Conservation (phyloP, 1,284 basidiomycete genomes). For the Heliocybe sulcata region DNA sequence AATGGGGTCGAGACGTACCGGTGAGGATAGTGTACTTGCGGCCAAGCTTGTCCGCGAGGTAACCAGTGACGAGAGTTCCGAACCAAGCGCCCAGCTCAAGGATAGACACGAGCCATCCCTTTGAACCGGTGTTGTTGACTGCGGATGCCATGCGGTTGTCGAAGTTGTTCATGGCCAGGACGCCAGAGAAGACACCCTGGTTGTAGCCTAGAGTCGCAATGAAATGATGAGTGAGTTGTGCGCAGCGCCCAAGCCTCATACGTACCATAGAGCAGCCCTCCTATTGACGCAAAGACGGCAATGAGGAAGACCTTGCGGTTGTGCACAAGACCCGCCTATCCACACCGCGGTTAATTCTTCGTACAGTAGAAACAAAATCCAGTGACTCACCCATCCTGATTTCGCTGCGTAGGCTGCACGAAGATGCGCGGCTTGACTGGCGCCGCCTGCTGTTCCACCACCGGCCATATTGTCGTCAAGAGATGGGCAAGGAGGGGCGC, state of each 20-base stretch:
- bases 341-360: not conserved
- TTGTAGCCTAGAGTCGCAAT: constrained; percentile 7
- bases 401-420: constrained; percentile 50
- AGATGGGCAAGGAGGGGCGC: not conserved
- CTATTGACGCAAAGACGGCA: constrained; percentile 65
- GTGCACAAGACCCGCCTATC: constrained; percentile 51
- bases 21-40: constrained; percentile 65
- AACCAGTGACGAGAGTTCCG: constrained; percentile 62
- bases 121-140: constrained; percentile 39
- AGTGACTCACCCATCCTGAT: constrained; percentile 56
- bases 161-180: constrained; percentile 56
- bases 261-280: constrained; percentile 58
- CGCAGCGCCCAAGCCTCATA: too few species aligned
- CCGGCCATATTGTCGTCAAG: constrained; percentile 33
- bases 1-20: constrained; percentile 33
- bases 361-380: not conserved
- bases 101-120: constrained; percentile 67
- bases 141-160: constrained; percentile 44
- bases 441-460: constrained; percentile 22
- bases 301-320: constrained; percentile 56
- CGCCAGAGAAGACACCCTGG: constrained; percentile 69
- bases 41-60: constrained; percentile 64
- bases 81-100: constrained; percentile 69
- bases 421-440: constrained; percentile 32
- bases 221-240: constrained; percentile 7